Conservation (phyloP, 2,329 filamentous ascomycete genomes). For the Penicillium carneum region DNA sequence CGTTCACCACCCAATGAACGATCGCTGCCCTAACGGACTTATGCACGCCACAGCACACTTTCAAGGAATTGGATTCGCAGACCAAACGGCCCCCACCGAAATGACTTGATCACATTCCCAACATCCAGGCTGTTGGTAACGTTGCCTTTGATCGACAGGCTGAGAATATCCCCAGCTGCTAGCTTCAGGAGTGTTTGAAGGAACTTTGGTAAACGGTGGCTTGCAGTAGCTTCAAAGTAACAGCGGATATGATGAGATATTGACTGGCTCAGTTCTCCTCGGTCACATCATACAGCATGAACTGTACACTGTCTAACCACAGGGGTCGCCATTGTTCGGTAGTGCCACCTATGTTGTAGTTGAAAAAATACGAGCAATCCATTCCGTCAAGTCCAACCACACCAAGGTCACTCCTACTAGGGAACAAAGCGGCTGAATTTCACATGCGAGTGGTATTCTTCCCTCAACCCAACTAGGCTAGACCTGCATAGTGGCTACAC, state of each 20-base stretch:
- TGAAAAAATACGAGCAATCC: constrained; percentile 4
- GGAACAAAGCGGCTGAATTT: constrained; percentile 2
- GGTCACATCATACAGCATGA: not conserved
- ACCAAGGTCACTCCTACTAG: not conserved
- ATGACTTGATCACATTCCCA: constrained; percentile 18
- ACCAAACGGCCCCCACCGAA: constrained; percentile 6
- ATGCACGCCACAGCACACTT: constrained; percentile 29
- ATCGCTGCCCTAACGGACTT: constrained; percentile 15
- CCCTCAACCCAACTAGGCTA: not conserved
- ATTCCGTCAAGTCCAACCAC: not conserved
- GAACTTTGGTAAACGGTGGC: constrained; percentile 3
- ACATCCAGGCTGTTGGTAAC: constrained; percentile 18
- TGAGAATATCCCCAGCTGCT: constrained; percentile 6
- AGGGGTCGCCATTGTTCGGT: not conserved
- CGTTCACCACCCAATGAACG: constrained; percentile 29
- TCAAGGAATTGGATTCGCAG: constrained; percentile 4
- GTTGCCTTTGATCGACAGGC: constrained; percentile 25
- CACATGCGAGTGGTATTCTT: not conserved
- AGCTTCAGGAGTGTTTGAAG: constrained; percentile 6
- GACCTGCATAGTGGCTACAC: not conserved
- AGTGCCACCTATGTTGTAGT: not conserved
- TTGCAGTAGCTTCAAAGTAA: not conserved
- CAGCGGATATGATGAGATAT: constrained; percentile 9
- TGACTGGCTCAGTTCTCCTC: constrained; percentile 2
- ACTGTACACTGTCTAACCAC: not conserved